These are phyloP conservation scores for Suillus subaureus DNA, from an alignment of 768 basidiomycete genomes.

Conservation along the genomic window DNA sequence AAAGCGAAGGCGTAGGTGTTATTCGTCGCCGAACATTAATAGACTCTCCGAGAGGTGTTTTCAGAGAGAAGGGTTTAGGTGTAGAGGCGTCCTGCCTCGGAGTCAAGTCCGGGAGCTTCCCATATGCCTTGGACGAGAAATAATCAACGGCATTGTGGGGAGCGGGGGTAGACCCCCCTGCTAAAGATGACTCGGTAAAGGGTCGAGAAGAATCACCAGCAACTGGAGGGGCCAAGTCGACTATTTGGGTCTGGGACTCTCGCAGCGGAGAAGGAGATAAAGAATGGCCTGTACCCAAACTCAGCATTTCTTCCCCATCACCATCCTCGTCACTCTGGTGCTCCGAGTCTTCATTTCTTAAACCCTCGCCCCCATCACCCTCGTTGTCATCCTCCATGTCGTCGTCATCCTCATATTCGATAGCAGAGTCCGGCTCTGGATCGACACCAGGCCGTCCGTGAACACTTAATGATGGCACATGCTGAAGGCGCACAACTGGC, in stretches of 20 bases:
- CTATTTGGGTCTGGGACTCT: slow-evolving; percentile 17
- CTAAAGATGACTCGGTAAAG: slow-evolving; percentile 4
- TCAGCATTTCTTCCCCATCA: slow-evolving; percentile 32
- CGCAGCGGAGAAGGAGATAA: slow-evolving; percentile 12
- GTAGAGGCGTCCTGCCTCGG: slow-evolving; percentile 17
- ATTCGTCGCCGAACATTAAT: slow-evolving; percentile 5
- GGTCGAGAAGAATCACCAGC: slow-evolving; percentile 11
- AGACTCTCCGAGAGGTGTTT: slow-evolving; percentile 14
- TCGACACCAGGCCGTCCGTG: slow-evolving; percentile 33
- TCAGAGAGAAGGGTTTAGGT: slow-evolving; percentile 22
- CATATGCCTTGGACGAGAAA: slow-evolving; percentile 13
- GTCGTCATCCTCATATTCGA: slow-evolving; percentile 25
- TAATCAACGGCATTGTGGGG: slow-evolving; percentile 9
- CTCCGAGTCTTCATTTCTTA: slow-evolving; percentile 35
- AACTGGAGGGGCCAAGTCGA: slow-evolving; percentile 2
- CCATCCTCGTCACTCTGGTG: slow-evolving; percentile 40
- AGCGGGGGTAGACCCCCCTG: neutral
- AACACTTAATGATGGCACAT: slow-evolving; percentile 57
- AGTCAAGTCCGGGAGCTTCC: slow-evolving; percentile 9
- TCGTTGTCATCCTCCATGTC: slow-evolving; percentile 37
- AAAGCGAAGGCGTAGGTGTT: slow-evolving; percentile 8
- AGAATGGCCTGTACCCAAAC: slow-evolving; percentile 18
- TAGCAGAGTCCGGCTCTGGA: slow-evolving; percentile 24
- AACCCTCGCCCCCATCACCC: slow-evolving; percentile 29
- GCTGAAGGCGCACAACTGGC: slow-evolving; percentile 40